A percentile compares a stretch with the other conserved stretches of the same genome.
phyloP scores from a whole-genome alignment of 2,329 filamentous ascomycete species.

The Pseudogymnoascus sp. region DNA sequence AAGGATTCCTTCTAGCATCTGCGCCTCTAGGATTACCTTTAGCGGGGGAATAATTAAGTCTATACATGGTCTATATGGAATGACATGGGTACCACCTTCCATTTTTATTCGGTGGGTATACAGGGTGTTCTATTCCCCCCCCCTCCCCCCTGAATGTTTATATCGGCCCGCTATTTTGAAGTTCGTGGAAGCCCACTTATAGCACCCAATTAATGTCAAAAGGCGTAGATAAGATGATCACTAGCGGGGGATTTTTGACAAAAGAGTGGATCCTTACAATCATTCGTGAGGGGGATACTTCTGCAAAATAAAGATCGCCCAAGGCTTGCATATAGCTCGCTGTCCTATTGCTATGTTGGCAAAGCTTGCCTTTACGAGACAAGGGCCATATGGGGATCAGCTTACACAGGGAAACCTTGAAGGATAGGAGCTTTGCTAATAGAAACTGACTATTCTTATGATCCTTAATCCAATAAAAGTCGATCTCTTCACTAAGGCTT shows the following conservation, averaged over 20 bases:
- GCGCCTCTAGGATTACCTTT: background rate
- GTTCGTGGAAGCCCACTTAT: no score
- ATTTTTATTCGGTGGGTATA: no score
- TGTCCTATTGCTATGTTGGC: background rate
- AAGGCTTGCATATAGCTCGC: background rate
- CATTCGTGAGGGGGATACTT: background rate
- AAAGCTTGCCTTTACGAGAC: background rate
- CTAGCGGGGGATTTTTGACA: no score
- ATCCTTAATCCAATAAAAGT: background rate
- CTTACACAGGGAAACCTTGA: background rate
- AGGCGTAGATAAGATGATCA: no score
- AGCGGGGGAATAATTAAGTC: background rate
- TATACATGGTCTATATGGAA: background rate
- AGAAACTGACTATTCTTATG: background rate
- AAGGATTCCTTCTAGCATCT: background rate
- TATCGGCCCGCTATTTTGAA: no score
- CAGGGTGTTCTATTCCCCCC: no score
- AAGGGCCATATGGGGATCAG: background rate
- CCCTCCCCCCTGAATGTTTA: no score
- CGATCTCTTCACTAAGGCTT: background rate
- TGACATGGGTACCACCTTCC: background rate
- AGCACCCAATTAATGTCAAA: no score
- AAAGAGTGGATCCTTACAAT: no score
- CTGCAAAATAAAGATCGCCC: background rate
- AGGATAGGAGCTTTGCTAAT: background rate